phyloP scores from a whole-genome alignment of 257 asterid species.

The Solanum chaucha region DNA sequence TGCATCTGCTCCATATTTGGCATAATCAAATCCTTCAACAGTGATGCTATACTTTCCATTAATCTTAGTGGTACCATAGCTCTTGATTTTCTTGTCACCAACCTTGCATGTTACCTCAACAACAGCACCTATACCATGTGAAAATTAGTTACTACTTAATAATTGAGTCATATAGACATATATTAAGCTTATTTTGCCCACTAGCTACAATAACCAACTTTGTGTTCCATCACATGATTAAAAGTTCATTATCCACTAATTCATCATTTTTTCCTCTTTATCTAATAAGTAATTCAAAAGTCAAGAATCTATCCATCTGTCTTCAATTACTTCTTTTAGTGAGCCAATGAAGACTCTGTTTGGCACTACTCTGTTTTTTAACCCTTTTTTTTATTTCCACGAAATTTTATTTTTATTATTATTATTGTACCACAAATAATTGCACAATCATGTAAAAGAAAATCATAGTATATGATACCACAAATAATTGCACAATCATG shows the following conservation, averaged over 20 bases:
- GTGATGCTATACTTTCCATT: slow-evolving; percentile 57
- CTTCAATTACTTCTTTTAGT: background rate
- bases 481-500: background rate
- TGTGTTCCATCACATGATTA: background rate
- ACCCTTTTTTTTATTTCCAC: background rate
- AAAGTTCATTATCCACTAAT: background rate
- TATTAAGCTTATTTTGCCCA: background rate
- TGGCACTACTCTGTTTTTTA: background rate
- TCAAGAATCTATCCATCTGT: background rate
- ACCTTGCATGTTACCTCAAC: slow-evolving; percentile 63
- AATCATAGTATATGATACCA: too few relatives aligned
- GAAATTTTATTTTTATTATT: background rate
- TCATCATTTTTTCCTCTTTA: background rate
- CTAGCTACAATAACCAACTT: background rate
- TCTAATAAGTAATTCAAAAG: background rate
- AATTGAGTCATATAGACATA: background rate
- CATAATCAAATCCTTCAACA: slow-evolving; percentile 42
- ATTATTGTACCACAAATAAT: background rate
- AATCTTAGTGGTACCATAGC: slow-evolving; percentile 57
- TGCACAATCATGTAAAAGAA: background rate
- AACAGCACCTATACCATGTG: slow-evolving; percentile 42
- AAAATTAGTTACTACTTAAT: background rate
- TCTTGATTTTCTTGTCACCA: slow-evolving; percentile 42
- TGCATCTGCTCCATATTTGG: slow-evolving; percentile 50
- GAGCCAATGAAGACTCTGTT: background rate